Evolutionary conservation across 2,329 filamentous ascomycete species (phyloP).

Genomic region (Fusarium burgessii): DNA sequence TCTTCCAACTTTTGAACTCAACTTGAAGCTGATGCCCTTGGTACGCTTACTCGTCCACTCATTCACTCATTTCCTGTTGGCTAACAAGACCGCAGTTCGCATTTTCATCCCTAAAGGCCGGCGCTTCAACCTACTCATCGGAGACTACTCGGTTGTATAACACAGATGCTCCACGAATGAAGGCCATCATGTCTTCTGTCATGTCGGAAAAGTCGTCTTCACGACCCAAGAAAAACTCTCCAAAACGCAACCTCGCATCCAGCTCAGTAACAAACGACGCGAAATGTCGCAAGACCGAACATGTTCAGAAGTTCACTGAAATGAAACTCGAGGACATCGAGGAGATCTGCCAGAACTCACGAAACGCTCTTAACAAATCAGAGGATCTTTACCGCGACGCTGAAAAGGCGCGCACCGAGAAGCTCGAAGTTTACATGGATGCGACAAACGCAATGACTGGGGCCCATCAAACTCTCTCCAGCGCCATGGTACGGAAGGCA

Average conservation of each 20-base stretch:
- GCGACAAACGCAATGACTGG: neutral
- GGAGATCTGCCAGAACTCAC: neutral
- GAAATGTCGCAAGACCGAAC: neutral
- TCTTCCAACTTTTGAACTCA: neutral
- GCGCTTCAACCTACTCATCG: fast-evolving
- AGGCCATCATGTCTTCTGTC: fast-evolving
- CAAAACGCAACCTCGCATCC: neutral
- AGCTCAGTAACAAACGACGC: neutral
- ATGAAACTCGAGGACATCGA: neutral
- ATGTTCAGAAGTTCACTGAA: neutral
- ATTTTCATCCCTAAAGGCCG: too few relatives aligned
- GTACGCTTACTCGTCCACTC: neutral
- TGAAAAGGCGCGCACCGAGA: neutral
- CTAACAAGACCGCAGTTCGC: neutral
- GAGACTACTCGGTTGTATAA: fast-evolving
- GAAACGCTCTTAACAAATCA: neutral
- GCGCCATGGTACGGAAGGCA: fast-evolving
- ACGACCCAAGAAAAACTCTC: neutral
- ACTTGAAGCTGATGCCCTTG: neutral
- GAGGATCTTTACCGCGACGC: neutral
- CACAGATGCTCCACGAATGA: fast-evolving
- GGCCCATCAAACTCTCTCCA: fast-evolving
- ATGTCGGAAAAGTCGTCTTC: neutral
- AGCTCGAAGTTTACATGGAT: neutral
- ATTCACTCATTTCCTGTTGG: fast-evolving